Conservation (phyloP, 1,284 basidiomycete genomes). For the Leccinum solheimii region DNA sequence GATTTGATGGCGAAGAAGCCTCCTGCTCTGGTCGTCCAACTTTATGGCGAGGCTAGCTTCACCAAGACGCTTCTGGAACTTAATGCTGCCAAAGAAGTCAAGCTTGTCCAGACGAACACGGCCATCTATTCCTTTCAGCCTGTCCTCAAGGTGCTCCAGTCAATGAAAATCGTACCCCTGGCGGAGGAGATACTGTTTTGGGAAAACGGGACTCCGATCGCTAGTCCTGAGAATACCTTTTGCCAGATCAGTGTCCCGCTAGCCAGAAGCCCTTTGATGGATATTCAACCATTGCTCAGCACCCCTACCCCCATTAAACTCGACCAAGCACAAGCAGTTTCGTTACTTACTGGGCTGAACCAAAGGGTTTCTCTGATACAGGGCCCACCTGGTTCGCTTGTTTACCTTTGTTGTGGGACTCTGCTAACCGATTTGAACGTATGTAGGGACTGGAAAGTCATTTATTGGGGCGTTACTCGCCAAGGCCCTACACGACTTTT, state of each 20-base stretch:
- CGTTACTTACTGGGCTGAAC: constrained; percentile 51
- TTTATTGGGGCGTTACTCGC: constrained; percentile 65
- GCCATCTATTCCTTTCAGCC: constrained; percentile 64
- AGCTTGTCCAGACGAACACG: constrained; percentile 58
- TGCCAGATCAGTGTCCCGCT: constrained; percentile 38
- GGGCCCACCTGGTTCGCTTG: constrained; percentile 59
- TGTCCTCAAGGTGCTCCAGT: constrained; percentile 52
- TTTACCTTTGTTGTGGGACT: neutral
- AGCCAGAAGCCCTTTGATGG: constrained; percentile 33
- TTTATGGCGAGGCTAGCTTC: constrained; percentile 45
- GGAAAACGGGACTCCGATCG: constrained; percentile 35
- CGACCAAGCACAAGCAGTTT: constrained; percentile 51
- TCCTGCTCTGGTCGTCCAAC: constrained; percentile 52
- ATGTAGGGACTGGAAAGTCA: constrained; percentile 64
- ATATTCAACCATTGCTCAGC: constrained; percentile 44
- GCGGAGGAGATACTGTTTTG: constrained; percentile 53
- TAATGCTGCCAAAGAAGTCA: constrained; percentile 38
- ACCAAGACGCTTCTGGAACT: constrained; percentile 42
- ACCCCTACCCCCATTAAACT: constrained; percentile 44
- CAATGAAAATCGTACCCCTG: constrained; percentile 44
- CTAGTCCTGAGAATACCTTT: constrained; percentile 8
- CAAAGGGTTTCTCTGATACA: constrained; percentile 61
- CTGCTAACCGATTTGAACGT: neutral
- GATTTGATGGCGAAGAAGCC: constrained; percentile 46
- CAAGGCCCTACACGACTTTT: constrained; percentile 52